Evolutionary conservation across 352 stramenopile species (phyloP), one percentile per base, ranked within the genome.

Genomic region (Phytophthora citricola): DNA sequence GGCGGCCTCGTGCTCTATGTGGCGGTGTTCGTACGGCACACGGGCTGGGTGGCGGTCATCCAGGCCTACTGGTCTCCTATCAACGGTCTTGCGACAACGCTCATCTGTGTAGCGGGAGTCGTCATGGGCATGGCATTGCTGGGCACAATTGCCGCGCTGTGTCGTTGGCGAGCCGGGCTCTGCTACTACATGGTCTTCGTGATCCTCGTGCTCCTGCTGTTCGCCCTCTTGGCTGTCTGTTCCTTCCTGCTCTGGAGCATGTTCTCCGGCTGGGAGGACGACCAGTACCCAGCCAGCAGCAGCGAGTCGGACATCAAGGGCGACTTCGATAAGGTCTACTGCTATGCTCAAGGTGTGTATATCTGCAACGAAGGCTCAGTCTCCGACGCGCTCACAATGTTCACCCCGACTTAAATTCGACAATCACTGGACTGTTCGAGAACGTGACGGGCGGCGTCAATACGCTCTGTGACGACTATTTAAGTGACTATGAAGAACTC

Each of bases 291-390:
- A 17, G 75, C 75, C 36, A 75, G 71, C 43, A 53, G 58, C 24
- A 66, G 73, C 11, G 81, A 90, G 27, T 22, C 63, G 3, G 58
- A 60, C 24, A 45, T 90, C 71, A 88, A 85, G 63, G 41, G 27
- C 4, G 62, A 81, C 52, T 90, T 93, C 22, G 79, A 93, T 60
- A 52, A 83, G 45, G 72, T 83, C 36, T 92, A 89, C 62, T 92
- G 83, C 74, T 88, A 90, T 48, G 71, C 84, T 15, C 80, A 92
- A 63, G 82, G 81, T 50, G 82, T 76, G 8, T 86, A 89, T 58
- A 78, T 92, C 24, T 91, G 84, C 63, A 89, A 90, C 47, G 59
- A 79, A 60, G 79, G 71, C 22, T 77, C 66, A 3, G 68, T 83
- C 17, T 65, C 45, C 15, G 81, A 90, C 29, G 80, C 76, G 2